Percentiles rank a stretch among this genome's conserved stretches.
Conservation (phyloP, 768 basidiomycete genomes). For the Coprinopsis marcescibilis region DNA sequence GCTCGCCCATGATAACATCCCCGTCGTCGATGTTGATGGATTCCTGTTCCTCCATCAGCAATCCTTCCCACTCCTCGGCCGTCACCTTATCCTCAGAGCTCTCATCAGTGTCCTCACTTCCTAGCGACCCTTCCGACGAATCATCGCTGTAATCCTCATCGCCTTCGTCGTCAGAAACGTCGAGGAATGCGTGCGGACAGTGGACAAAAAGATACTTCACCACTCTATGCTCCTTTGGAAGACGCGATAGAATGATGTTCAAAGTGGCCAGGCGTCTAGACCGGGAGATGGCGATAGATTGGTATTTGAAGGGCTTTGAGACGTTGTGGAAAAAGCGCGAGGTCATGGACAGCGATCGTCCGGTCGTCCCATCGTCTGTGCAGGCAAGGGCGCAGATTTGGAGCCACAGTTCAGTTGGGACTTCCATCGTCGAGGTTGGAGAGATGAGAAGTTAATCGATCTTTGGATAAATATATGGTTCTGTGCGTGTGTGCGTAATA, state of each 20-base stretch:
- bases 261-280: constrained; percentile 22
- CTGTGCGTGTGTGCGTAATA: too few species aligned
- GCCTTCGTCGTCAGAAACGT: not conserved
- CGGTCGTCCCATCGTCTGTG: constrained; percentile 32
- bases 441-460: not conserved
- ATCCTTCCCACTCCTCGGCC: not conserved
- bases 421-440: constrained; percentile 24
- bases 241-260: constrained; percentile 23
- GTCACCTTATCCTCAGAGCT: not conserved
- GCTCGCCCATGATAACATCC: not conserved
- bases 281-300: constrained; percentile 32
- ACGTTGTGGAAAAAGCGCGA: constrained; percentile 35
- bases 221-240: constrained; percentile 30
- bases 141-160: not conserved
- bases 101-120: not conserved
- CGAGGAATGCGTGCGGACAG: constrained; percentile 16
- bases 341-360: constrained; percentile 32
- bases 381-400: constrained; percentile 40
- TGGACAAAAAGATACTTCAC: constrained; percentile 43
- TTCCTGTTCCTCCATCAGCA: not conserved
- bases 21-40: not conserved
- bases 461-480: not conserved
- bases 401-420: constrained; percentile 39
- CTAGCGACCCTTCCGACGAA: not conserved
- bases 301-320: constrained; percentile 34